phyloP scores from a whole-genome alignment of 139 green algal species.

The Chlorella sorokiniana region DNA sequence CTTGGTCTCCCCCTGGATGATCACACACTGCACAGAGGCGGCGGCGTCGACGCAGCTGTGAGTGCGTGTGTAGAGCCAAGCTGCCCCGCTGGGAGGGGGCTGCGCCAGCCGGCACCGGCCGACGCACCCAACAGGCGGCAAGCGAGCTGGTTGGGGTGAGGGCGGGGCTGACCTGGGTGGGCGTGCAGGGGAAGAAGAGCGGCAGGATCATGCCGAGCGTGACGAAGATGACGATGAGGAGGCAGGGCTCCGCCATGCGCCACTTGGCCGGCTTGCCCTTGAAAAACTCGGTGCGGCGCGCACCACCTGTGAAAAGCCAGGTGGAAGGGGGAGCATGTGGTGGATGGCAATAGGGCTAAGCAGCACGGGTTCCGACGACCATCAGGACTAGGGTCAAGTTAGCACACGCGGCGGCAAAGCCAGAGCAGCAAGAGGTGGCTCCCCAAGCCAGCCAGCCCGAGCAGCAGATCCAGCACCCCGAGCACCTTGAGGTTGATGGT shows the following conservation, averaged over 20 bases:
- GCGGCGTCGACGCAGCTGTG: background rate
- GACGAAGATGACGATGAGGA: constrained; percentile 79
- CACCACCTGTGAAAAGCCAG: constrained; percentile 16
- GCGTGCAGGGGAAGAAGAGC: constrained; percentile 78
- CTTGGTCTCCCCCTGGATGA: constrained; percentile 51
- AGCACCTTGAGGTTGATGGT: constrained; percentile 73
- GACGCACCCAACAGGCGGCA: too few species aligned
- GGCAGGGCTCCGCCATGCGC: constrained; percentile 73
- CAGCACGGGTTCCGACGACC: too few species aligned
- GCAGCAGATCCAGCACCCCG: background rate
- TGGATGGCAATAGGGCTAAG: background rate
- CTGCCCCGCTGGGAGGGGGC: too few species aligned
- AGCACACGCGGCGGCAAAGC: too few species aligned
- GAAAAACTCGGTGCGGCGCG: constrained; percentile 47
- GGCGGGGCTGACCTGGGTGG: constrained; percentile 64
- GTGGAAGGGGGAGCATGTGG: background rate
- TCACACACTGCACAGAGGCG: constrained; percentile 40
- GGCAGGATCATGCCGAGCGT: constrained; percentile 83
- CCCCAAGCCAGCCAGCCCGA: background rate
- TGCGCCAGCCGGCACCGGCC: too few species aligned
- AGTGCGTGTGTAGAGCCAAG: background rate
- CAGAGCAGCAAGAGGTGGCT: too few species aligned
- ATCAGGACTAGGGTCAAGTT: too few species aligned
- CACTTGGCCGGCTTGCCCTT: constrained; percentile 42
- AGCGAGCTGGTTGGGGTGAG: too few species aligned